These are phyloP conservation scores for Synchytrium microbalum DNA, from an alignment of 371 early-diverging fungal genomes.

Conservation along the genomic window DNA sequence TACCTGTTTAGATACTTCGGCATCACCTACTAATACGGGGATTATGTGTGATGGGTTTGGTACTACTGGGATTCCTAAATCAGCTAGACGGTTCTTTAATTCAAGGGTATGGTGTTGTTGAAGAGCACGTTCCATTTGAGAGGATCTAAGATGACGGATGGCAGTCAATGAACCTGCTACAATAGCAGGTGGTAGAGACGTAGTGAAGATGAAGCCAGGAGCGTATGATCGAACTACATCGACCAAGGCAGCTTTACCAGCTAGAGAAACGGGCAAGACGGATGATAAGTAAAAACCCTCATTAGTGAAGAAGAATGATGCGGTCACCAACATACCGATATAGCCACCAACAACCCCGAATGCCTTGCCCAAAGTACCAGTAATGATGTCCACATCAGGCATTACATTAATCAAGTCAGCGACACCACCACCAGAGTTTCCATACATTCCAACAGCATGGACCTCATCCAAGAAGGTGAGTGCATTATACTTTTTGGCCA, in stretches of 20 bases:
- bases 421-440: slow-evolving; percentile 91
- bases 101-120: slow-evolving; percentile 86
- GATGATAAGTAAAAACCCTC: slow-evolving; percentile 7
- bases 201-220: slow-evolving; percentile 98
- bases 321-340: slow-evolving; percentile 40
- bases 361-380: slow-evolving; percentile 96
- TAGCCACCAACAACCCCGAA: slow-evolving; percentile 98
- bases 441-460: slow-evolving; percentile 98
- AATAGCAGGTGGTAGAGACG: slow-evolving; percentile 91
- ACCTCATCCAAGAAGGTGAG: slow-evolving; percentile 98
- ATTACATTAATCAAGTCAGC: slow-evolving; percentile 91
- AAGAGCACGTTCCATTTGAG: slow-evolving; percentile 71
- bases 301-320: not conserved
- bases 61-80: slow-evolving; percentile 87
- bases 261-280: slow-evolving; percentile 25
- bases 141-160: slow-evolving; percentile 79
- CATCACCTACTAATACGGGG: slow-evolving; percentile 94
- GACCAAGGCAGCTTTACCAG: slow-evolving; percentile 76
- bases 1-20: slow-evolving; percentile 83
- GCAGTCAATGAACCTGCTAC: slow-evolving; percentile 87
- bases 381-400: slow-evolving; percentile 92
- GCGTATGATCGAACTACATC: slow-evolving; percentile 98
- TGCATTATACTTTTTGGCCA: slow-evolving; percentile 95
- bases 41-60: slow-evolving; percentile 98
- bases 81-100: slow-evolving; percentile 73